phyloP scores from a whole-genome alignment of 179 eudicot species.

The Corrigiola litoralis region DNA sequence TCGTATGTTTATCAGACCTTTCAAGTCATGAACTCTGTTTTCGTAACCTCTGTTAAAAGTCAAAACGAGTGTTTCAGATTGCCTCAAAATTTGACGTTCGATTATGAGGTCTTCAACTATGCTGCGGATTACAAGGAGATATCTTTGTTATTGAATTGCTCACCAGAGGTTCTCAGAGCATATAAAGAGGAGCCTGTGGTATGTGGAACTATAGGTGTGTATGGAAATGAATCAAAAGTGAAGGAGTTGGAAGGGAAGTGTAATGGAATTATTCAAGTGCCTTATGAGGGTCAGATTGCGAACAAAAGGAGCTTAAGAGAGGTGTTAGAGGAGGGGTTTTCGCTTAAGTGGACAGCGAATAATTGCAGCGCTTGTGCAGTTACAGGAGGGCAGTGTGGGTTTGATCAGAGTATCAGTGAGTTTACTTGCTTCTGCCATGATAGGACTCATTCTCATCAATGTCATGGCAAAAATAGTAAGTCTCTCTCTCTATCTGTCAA shows the following conservation, averaged over 20 bases:
- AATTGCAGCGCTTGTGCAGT: slow-evolving; percentile 19
- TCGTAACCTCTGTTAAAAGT: neutral
- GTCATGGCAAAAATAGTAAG: slow-evolving; percentile 11
- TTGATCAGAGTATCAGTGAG: neutral
- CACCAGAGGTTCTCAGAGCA: neutral
- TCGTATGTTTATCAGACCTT: slow-evolving; percentile 11
- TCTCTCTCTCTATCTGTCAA: slow-evolving; percentile 2
- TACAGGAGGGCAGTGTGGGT: slow-evolving; percentile 31
- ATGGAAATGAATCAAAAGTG: slow-evolving; percentile 12
- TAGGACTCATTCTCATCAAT: slow-evolving; percentile 24
- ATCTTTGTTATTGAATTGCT: slow-evolving; percentile 8
- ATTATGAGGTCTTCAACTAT: neutral
- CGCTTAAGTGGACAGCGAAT: slow-evolving; percentile 18
- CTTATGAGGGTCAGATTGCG: neutral
- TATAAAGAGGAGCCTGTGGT: neutral
- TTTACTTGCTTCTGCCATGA: slow-evolving; percentile 30
- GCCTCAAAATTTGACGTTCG: slow-evolving; percentile 2
- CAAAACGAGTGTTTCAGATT: neutral
- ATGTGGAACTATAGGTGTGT: slow-evolving; percentile 17
- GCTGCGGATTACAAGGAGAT: neutral
- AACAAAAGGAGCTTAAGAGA: neutral
- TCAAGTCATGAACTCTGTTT: slow-evolving; percentile 15
- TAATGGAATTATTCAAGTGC: slow-evolving; percentile 13
- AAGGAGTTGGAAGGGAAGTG: slow-evolving; percentile 1
- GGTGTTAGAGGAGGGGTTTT: slow-evolving; percentile 12